phyloP scores from a whole-genome alignment of 2,329 filamentous ascomycete species.

The Clonostachys chloroleuca region DNA sequence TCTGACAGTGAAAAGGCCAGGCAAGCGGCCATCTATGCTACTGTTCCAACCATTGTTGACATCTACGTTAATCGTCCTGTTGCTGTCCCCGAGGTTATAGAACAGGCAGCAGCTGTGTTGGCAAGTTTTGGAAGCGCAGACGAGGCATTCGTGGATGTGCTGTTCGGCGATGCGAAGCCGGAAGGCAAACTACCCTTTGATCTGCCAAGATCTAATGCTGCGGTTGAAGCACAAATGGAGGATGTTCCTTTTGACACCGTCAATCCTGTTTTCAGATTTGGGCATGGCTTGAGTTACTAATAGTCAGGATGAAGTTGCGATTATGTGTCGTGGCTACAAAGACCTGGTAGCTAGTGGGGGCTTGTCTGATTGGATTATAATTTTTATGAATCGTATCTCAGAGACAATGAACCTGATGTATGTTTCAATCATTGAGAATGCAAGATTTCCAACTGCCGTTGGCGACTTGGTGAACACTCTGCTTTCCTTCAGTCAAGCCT shows the following conservation, averaged over 20 bases:
- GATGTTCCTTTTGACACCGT: slow-evolving; percentile 20
- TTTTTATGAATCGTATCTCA: no score
- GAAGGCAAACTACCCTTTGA: slow-evolving; percentile 25
- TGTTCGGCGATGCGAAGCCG: slow-evolving; percentile 24
- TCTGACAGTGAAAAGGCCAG: slow-evolving; percentile 14
- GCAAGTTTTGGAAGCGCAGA: slow-evolving; percentile 29
- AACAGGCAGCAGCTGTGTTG: slow-evolving; percentile 26
- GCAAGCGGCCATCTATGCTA: slow-evolving; percentile 22
- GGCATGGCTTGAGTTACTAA: slow-evolving; percentile 17
- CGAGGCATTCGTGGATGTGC: slow-evolving; percentile 34
- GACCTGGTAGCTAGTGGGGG: no score
- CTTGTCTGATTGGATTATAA: no score
- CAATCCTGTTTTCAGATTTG: slow-evolving; percentile 19
- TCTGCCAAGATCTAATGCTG: slow-evolving; percentile 34
- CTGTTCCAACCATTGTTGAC: slow-evolving; percentile 33
- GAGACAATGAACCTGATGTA: no score
- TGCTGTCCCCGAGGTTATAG: slow-evolving; percentile 32
- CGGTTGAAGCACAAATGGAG: slow-evolving; percentile 24
- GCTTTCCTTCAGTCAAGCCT: no score
- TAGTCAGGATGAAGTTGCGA: no score
- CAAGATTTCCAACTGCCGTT: no score
- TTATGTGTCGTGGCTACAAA: no score
- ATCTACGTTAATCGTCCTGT: slow-evolving; percentile 33
- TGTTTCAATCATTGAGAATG: no score
- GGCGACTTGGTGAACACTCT: no score